Conservation (phyloP, 2,329 filamentous ascomycete genomes). For the Drechslerella dactyloides region DNA sequence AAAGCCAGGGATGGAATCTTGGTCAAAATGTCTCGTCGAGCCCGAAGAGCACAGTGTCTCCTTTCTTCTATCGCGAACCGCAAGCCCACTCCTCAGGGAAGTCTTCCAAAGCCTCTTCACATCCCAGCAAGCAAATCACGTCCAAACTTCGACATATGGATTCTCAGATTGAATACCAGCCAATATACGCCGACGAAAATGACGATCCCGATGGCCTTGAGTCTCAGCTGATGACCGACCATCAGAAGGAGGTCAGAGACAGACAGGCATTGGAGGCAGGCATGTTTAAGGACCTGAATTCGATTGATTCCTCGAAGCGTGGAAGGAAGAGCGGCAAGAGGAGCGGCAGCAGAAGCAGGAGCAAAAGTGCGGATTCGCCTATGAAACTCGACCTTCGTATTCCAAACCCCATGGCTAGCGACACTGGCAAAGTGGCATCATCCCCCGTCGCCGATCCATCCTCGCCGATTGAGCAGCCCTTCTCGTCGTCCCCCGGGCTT, state of each 20-base stretch:
- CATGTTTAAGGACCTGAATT: slow-evolving; percentile 38
- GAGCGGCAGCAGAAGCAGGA: slow-evolving; percentile 7
- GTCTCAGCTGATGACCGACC: slow-evolving; percentile 77
- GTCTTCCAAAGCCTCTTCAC: slow-evolving; percentile 52
- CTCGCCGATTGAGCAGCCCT: background rate
- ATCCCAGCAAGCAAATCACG: slow-evolving; percentile 31
- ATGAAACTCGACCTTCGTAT: slow-evolving; percentile 45
- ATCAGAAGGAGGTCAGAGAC: slow-evolving; percentile 77
- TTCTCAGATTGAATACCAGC: slow-evolving; percentile 79
- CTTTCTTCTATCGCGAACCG: slow-evolving; percentile 38
- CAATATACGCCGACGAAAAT: slow-evolving; percentile 63
- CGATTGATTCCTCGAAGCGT: slow-evolving; percentile 10
- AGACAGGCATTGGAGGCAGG: slow-evolving; percentile 69
- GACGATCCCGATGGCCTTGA: slow-evolving; percentile 63
- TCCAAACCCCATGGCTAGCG: slow-evolving; percentile 32
- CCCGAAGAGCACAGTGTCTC: slow-evolving; percentile 29
- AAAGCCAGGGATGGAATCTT: slow-evolving; percentile 48
- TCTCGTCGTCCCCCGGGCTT: slow-evolving; percentile 41
- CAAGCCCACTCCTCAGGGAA: slow-evolving; percentile 25
- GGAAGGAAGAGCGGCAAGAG: background rate
- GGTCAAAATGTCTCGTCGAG: slow-evolving; percentile 34
- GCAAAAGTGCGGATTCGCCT: background rate
- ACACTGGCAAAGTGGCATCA: slow-evolving; percentile 8
- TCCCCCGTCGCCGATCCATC: slow-evolving; percentile 6
- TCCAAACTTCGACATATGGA: slow-evolving; percentile 67